These are phyloP conservation scores for Debaryomyces prosopidis DNA, from an alignment of 805 yeast species.

Conservation along the genomic window DNA sequence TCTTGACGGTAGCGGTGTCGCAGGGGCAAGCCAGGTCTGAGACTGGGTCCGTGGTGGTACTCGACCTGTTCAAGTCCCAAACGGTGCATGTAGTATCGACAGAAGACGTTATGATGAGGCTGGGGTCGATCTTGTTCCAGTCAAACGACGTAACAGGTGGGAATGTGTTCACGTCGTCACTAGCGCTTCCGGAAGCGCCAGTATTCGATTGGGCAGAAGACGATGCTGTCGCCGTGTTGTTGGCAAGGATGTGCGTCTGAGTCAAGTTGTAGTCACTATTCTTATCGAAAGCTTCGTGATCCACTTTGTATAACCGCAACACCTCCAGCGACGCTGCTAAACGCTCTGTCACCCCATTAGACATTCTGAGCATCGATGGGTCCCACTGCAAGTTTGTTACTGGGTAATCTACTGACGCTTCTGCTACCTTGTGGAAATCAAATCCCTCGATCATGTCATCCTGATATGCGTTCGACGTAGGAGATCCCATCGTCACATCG, in stretches of 20 bases:
- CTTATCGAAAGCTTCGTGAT: constrained; percentile 43
- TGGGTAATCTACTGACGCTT: constrained; percentile 61
- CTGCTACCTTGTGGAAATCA: constrained; percentile 50
- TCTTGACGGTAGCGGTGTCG: constrained; percentile 69
- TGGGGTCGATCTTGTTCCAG: constrained; percentile 78
- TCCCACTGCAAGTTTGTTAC: constrained; percentile 77
- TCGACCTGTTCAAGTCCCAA: constrained; percentile 70
- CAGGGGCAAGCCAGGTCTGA: constrained; percentile 5
- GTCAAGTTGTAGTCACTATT: constrained; percentile 37
- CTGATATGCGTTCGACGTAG: constrained; percentile 1
- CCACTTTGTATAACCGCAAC: constrained; percentile 61
- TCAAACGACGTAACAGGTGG: constrained; percentile 95
- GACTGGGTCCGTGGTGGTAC: constrained; percentile 6
- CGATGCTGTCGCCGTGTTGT: constrained; percentile 30
- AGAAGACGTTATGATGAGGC: constrained; percentile 75
- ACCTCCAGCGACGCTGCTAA: constrained; percentile 75
- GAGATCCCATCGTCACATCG: constrained; percentile 10
- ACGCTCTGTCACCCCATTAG: constrained; percentile 33
- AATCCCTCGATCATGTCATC: constrained; percentile 27
- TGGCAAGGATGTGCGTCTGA: constrained; percentile 42
- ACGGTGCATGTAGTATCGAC: constrained; percentile 97
- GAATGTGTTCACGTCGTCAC: constrained; percentile 48
- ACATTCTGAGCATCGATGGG: constrained; percentile 42
- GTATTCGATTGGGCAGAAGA: constrained; percentile 5
- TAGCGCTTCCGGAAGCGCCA: constrained; percentile 18